A percentile compares a stretch with the other conserved stretches of the same genome.
Evolutionary conservation across 345 rosid genomes (phyloP).

Genomic region (Chamaenerion angustifolium): DNA sequence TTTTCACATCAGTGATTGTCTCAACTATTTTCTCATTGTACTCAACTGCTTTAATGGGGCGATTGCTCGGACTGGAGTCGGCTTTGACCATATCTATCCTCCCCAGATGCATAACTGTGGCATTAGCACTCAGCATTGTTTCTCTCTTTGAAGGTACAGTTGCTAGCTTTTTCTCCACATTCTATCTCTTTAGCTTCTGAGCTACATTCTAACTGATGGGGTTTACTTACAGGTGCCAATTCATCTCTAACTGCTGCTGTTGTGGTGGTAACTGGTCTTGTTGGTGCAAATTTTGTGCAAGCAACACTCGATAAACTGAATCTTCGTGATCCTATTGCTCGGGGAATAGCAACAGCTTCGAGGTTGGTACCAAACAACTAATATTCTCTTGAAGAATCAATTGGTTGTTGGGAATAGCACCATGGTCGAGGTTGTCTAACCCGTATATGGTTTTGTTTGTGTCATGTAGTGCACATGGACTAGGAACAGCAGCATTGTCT

Average conservation of each 20-base stretch:
- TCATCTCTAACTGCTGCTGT: constrained; percentile 89
- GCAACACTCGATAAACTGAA: constrained; percentile 53
- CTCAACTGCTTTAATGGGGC: constrained; percentile 81
- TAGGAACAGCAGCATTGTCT: constrained; percentile 94
- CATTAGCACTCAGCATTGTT: constrained; percentile 89
- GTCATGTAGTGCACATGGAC: constrained; percentile 76
- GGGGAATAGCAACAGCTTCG: constrained; percentile 89
- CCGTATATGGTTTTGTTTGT: not conserved
- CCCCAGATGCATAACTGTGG: constrained; percentile 88
- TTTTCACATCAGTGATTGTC: constrained; percentile 68
- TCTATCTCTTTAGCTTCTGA: not conserved
- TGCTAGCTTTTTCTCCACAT: not conserved
- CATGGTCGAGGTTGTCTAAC: too few relatives aligned
- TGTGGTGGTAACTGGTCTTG: constrained; percentile 84
- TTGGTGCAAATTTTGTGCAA: constrained; percentile 87
- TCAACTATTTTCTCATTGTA: constrained; percentile 79
- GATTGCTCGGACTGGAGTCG: constrained; percentile 63
- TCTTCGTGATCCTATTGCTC: constrained; percentile 74
- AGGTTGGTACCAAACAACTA: constrained; percentile 24
- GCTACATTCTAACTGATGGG: too few relatives aligned
- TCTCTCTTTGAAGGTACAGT: constrained; percentile 71
- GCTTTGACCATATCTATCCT: constrained; percentile 64
- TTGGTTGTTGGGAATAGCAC: too few relatives aligned
- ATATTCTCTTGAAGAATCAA: too few relatives aligned
- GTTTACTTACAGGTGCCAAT: constrained; percentile 56